Conservation (phyloP, 345 rosid species). For the Murraya paniculata region DNA sequence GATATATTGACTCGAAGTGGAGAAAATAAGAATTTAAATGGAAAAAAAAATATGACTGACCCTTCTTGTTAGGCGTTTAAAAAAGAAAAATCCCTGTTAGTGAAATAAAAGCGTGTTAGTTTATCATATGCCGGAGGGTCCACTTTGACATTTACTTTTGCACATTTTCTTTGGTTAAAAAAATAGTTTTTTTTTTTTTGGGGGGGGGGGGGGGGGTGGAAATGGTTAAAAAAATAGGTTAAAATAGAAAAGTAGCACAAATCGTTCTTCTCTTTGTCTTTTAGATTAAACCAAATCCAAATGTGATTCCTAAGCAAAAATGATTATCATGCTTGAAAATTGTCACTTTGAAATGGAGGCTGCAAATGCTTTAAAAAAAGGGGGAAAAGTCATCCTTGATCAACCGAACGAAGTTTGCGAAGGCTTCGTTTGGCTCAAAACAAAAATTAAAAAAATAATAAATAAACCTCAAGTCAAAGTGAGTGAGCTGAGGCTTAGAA, state of each 20-base stretch:
- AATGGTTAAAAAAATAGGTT: not conserved
- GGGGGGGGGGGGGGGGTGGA: too few species aligned
- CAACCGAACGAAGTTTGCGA: not conserved
- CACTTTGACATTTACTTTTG: not conserved
- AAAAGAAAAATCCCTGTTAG: too few species aligned
- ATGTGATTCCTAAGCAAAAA: constrained; percentile 27
- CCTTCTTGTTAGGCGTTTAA: too few species aligned
- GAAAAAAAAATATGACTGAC: too few species aligned
- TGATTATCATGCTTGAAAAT: constrained; percentile 10
- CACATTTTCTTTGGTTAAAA: constrained; percentile 1
- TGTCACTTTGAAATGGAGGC: not conserved
- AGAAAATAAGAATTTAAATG: too few species aligned
- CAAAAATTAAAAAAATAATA: not conserved
- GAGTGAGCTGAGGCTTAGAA: constrained; percentile 10
- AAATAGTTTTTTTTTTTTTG: too few species aligned
- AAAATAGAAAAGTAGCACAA: not conserved
- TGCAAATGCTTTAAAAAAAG: not conserved
- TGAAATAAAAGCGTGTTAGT: too few species aligned
- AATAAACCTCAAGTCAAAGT: constrained; percentile 1
- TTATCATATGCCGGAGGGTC: not conserved
- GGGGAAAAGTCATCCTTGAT: constrained; percentile 1
- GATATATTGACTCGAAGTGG: too few species aligned
- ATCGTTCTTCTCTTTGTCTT: not conserved
- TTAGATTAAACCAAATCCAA: not conserved
- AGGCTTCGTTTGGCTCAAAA: too few species aligned